phyloP scores from a whole-genome alignment of 73 alveolate genomes.

The Breviolum minutum region DNA sequence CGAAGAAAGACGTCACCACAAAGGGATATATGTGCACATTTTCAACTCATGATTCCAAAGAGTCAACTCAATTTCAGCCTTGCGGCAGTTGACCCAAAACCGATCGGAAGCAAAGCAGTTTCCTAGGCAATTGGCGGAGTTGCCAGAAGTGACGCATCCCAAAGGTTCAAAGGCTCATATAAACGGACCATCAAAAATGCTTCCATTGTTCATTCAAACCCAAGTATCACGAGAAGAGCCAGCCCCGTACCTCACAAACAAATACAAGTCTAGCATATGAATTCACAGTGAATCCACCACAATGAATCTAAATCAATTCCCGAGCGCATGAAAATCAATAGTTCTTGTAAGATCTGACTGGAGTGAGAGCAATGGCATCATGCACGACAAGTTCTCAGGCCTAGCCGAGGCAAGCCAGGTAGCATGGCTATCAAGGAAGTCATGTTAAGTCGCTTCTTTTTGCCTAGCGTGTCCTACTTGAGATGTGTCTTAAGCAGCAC shows the following conservation, averaged over 20 bases:
- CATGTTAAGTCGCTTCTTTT: background rate
- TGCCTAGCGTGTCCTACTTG: too few species aligned
- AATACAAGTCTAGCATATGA: background rate
- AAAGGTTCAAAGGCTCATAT: too few species aligned
- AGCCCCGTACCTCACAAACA: background rate
- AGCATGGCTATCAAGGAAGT: conserved; percentile 24
- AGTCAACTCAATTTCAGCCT: background rate
- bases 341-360: too few species aligned
- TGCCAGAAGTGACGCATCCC: too few species aligned
- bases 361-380: too few species aligned
- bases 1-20: background rate
- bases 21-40: too few species aligned
- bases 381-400: background rate
- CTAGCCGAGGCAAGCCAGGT: background rate
- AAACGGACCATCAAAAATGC: too few species aligned
- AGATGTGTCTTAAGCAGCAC: too few species aligned
- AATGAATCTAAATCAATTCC: background rate
- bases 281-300: background rate
- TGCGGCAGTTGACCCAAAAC: conserved; percentile 36
- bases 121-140: background rate
- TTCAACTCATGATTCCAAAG: background rate
- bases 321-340: background rate
- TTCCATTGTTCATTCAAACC: background rate
- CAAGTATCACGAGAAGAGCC: background rate
- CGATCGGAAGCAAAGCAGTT: conserved; percentile 13